A percentile compares a stretch with the other conserved stretches of the same genome.
These are phyloP conservation scores for Candida ipomoeae DNA, from an alignment of 805 yeast genomes.

Conservation along the genomic window DNA sequence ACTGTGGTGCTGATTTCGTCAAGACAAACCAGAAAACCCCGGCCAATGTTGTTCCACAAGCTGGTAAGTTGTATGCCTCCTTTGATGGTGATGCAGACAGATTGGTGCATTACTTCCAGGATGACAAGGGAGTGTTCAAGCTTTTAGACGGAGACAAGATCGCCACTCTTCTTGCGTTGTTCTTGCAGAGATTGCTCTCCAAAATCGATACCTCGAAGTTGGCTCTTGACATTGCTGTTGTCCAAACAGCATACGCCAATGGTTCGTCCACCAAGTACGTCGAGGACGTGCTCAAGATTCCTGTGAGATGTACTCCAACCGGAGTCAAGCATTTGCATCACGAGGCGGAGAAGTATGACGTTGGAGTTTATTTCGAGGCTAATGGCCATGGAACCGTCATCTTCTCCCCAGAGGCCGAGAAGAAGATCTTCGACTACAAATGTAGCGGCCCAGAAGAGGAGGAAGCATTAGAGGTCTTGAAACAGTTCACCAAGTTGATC, in stretches of 20 bases:
- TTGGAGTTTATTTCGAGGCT: slow-evolving; percentile 96
- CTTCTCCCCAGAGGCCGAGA: slow-evolving; percentile 54
- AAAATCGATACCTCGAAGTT: slow-evolving; percentile 45
- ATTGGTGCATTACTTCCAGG: slow-evolving; percentile 71
- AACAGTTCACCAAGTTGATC: slow-evolving; percentile 63
- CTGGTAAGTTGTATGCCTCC: slow-evolving; percentile 62
- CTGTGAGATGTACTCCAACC: slow-evolving; percentile 86
- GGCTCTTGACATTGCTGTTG: slow-evolving; percentile 61
- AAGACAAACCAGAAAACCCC: slow-evolving; percentile 86
- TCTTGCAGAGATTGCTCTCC: slow-evolving; percentile 49
- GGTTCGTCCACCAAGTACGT: slow-evolving; percentile 83
- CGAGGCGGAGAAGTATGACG: slow-evolving; percentile 77
- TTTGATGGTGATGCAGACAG: slow-evolving; percentile 98
- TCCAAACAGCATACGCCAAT: slow-evolving; percentile 97
- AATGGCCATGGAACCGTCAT: slow-evolving; percentile 98
- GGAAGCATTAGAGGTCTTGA: slow-evolving; percentile 50
- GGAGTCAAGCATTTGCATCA: slow-evolving; percentile 97
- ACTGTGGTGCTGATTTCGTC: slow-evolving; percentile 95
- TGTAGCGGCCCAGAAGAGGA: slow-evolving; percentile 40
- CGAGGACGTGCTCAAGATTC: slow-evolving; percentile 55
- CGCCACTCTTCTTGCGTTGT: slow-evolving; percentile 75
- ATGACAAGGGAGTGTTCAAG: slow-evolving; percentile 38
- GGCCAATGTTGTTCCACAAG: slow-evolving; percentile 44
- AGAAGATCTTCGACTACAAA: slow-evolving; percentile 27
- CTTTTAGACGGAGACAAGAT: slow-evolving; percentile 91